Base-by-base conservation (phyloP, 306 rosid species). In the Vigna unguiculata region DNA sequence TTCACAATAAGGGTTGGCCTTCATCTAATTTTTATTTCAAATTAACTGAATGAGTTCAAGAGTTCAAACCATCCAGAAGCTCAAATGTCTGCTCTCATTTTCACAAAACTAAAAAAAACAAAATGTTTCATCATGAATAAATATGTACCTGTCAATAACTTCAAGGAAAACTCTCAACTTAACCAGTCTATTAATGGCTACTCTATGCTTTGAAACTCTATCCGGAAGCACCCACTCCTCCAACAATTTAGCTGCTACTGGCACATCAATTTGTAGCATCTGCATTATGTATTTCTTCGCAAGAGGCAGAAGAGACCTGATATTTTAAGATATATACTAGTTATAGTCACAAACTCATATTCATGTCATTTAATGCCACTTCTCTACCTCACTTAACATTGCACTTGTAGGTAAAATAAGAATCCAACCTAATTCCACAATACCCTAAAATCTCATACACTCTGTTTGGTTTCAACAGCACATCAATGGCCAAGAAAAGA, bases 171-270 rank as follows among this genome's bases (percentile, higher is more conserved):
- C 75, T 84, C 97, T 81, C 69, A 95, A 81, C 52, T 92, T 97
- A 85, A 95, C 84, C 86, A 95, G 86, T 71, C 97, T 88, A 89
- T 95, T 97, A 82, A 92, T 49, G 5, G 98, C 84, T 36, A 95
- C 97, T 85, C 80, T 88, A 79, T 92, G 93, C 84, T 95, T 95
- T 1, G 98, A 89, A 69, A 53, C 77, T 51, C 97, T 96, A 85
- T 92, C 98, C 0, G 93, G 85, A 61, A 95, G 90, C 82, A 95
- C 96, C 98, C 98, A 92, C 82, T 90, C 97, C 85, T 86, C 89
- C 89, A 95, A 85, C 34, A 93, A 83, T 77, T 89, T 92, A 79
- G 93, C 90, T 12, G 86, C 45, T 47, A 95, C 89, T 1, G 87
- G 81, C 74, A 49, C 82, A 69, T 92, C 97, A 76, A 90, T 75